Base-by-base conservation (phyloP, 2,329 filamentous ascomycete species). In the Calonectria henricotiae region DNA sequence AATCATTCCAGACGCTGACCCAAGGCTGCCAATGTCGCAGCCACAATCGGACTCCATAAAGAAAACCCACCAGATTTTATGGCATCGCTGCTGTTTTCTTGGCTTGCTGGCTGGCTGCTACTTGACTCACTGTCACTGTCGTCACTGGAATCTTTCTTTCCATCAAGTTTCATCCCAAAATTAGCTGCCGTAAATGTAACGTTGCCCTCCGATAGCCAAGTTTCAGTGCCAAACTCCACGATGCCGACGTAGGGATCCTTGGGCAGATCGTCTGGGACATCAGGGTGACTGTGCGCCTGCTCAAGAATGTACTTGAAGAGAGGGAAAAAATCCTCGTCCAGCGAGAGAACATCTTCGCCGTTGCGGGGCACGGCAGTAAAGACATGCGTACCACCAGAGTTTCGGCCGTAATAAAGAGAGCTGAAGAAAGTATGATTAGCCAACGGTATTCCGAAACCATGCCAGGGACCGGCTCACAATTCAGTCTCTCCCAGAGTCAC, bases 181-280 rank as follows among this genome's bases (percentile, higher is more conserved):
- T 78, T 75, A 1, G 76, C 75, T 6, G 76, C 75, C 8, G 74
- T 78, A 4, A 78, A 78, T 0, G 76, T 78, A 0, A 76, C 76
- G 23, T 78, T 78, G 1, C 75, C 76, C 0, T 68, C 62, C 0
- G 76, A 78, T 11, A 74, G 47, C 76, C 76, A 78, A 1, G 76
- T 78, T 27, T 78, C 76, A 0, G 76, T 72, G 1, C 76, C 76
- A 7, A 78, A 78, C 37, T 78, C 76, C 0, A 78, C 65, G 0
- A 78, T 70, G 0, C 76, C 76, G 0, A 78, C 1, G 39, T 68
- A 78, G 1, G 76, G 75, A 12, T 78, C 62, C 7, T 74, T 74
- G 0, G 76, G 76, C 1, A 78, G 5, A 15, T 78, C 74, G 12
- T 70, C 41, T 1, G 70, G 67, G 1, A 43, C 66, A 3, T 75